Evolutionary conservation across 2,329 filamentous ascomycete species (phyloP), one percentile per base, ranked within the genome.

Genomic region (Hirsutella thompsonii): DNA sequence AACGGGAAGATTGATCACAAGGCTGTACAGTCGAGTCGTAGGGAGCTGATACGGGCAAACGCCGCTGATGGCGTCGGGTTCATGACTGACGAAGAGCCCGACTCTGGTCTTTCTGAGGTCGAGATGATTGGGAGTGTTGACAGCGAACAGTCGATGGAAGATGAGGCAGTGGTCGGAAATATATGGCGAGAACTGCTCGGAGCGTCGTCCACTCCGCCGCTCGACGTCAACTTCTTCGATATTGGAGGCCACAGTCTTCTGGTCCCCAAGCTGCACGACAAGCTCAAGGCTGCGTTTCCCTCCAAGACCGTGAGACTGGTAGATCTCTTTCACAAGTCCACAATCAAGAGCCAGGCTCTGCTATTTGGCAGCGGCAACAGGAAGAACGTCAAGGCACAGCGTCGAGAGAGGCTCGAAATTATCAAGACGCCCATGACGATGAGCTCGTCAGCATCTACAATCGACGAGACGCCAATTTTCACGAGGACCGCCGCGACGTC

Each of bases 201-300:
- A 19, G 5, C 26, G 19, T 18, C 42, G 14, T 9, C 36, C 9
- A 16, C 20, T n/a, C 43, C 46, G 14, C 23, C 39, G 14, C 16
- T 19, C 5, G 37, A 36, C 8, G 36, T 42, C 29, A 47, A 46
- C 20, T 49, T 49, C 38, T 47, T 49, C 29, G 42, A 43, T 34
- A 38, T 49, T 19, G 47, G 47, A 13, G 47, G 47, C 11, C 44
- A 47, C 40, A 44, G 41, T 23, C 36, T 49, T 2, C 38, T 48
- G 20, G 42, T 47, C 5, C 37, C 46, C 9, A 42, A 42, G 37
- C 46, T 48, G 10, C 43, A 47, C 16, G 36, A 40, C 4, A 36
- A 30, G 16, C 32, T 48, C 39, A 44, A 43, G 30, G 26, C 21
- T 11, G 40, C 40, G 5, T 44, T 47, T 28, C 44, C 41, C 10